Base-by-base conservation (phyloP, 345 rosid species). In the Lagerstroemia speciosa region DNA sequence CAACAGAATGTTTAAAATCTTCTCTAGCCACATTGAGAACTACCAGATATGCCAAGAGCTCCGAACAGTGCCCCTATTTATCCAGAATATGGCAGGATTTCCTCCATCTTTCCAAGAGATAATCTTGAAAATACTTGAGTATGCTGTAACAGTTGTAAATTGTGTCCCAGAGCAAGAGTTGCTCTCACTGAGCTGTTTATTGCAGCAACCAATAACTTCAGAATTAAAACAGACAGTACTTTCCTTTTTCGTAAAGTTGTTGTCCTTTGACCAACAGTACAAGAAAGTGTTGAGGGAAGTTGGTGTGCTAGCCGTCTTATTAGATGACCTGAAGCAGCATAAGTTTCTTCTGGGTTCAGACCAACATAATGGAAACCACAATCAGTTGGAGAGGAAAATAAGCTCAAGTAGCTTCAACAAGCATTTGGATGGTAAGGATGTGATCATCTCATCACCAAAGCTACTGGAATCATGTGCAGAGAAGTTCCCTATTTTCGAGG, bases 151-250 rank as follows among this genome's bases (percentile, higher is more conserved):
- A 34, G 97, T 95, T 69, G 97, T 90, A 78, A 95, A 88, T 81
- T 95, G 99, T 76, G 87, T 95, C 71, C 99, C 99, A 36, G 99
- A 95, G 85, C 99, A 95, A 79, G 99, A 95, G 76, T 73, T 95
- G 81, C 86, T 95, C 77, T 92, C 99, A 57, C 91, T 95, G 57
- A 92, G 98, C 80, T 95, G 99, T 87, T 84, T 95, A 70, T 75
- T 95, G 85, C 99, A 95, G 85, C 99, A 95, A 75, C 91, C 92
- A 68, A 92, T 95, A 57, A 73, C 97, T 67, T 81, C 99, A 62
- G 91, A 90, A 67, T 72, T 95, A 72, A 95, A 95, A 93, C 89
- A 88, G 74, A 87, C 96, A 20, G 83, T 92, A 77, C 97, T 95
- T 74, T 83, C 94, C 71, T 95, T 95, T 84, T 92, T 92, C 73